A percentile compares a stretch with the other conserved stretches of the same genome.
phyloP scores from a whole-genome alignment of 2,329 filamentous ascomycete genomes.

The Colletotrichum sublineola region DNA sequence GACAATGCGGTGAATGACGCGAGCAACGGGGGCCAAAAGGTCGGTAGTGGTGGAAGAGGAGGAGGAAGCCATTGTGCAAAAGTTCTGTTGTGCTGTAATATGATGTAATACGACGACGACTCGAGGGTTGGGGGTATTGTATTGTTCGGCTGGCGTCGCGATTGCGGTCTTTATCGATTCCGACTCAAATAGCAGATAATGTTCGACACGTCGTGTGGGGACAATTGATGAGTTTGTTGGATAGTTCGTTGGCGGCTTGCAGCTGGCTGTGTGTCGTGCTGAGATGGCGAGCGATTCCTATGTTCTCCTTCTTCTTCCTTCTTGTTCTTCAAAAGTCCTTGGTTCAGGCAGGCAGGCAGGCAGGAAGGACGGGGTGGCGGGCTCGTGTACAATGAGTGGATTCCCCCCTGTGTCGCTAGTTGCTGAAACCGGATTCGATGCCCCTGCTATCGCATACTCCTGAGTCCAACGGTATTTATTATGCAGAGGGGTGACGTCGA shows the following conservation, averaged over 20 bases:
- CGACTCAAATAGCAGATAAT: neutral
- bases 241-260: neutral
- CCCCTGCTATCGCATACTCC: constrained; percentile 35
- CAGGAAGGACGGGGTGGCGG: neutral
- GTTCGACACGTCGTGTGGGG: neutral
- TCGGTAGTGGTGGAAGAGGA: neutral
- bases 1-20: constrained; percentile 10
- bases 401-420: constrained; percentile 38
- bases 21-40: constrained; percentile 31
- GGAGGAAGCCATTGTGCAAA: constrained; percentile 13
- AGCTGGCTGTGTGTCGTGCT: neutral
- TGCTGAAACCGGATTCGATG: constrained; percentile 34
- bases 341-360: constrained; percentile 8
- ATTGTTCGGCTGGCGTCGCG: neutral
- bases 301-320: neutral
- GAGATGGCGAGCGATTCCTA: neutral
- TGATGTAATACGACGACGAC: constrained; percentile 19
- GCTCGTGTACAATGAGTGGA: constrained; percentile 31
- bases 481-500: constrained; percentile 38
- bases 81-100: neutral
- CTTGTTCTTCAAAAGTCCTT: constrained; percentile 9
- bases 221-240: neutral
- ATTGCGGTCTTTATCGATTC: neutral
- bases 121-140: neutral
- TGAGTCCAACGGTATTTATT: constrained; percentile 17